phyloP scores from a whole-genome alignment of 106 monocot species.

The Amphibolis antarctica region DNA sequence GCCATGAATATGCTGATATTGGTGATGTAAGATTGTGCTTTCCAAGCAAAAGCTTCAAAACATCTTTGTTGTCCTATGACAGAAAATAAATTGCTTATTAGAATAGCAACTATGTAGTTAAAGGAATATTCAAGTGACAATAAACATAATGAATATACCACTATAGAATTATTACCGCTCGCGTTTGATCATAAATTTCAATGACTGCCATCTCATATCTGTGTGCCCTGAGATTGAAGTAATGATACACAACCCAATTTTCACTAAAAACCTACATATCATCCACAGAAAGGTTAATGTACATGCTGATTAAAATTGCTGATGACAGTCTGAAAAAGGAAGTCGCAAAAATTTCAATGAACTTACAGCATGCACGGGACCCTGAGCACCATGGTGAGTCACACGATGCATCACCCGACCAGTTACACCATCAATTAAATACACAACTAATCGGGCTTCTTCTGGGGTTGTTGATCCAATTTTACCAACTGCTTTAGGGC shows the following conservation, averaged over 20 bases:
- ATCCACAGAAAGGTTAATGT: background rate
- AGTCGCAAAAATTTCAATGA: conserved; percentile 4
- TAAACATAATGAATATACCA: background rate
- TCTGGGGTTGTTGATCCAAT: conserved; percentile 87
- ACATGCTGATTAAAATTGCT: background rate
- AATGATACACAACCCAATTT: conserved; percentile 98
- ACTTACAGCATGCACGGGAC: conserved; percentile 89
- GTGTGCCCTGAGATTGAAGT: conserved; percentile 97
- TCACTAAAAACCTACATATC: conserved; percentile 75
- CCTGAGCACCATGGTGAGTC: conserved; percentile 86
- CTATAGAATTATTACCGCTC: conserved; percentile 40
- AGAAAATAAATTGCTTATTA: background rate
- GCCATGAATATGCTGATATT: conserved; percentile 62
- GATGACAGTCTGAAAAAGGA: conserved; percentile 4
- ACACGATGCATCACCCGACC: conserved; percentile 89
- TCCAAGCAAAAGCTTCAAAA: conserved; percentile 83
- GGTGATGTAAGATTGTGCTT: conserved; percentile 92
- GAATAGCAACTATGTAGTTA: background rate
- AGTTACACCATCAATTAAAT: conserved; percentile 87
- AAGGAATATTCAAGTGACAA: background rate
- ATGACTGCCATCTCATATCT: conserved; percentile 98
- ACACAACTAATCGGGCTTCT: conserved; percentile 70
- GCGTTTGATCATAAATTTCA: conserved; percentile 94
- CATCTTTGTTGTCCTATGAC: conserved; percentile 81
- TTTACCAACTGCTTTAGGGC: conserved; percentile 69